Evolutionary conservation across 306 rosid species (phyloP), one percentile per base, ranked within the genome.

Genomic region (Fragaria iinumae): DNA sequence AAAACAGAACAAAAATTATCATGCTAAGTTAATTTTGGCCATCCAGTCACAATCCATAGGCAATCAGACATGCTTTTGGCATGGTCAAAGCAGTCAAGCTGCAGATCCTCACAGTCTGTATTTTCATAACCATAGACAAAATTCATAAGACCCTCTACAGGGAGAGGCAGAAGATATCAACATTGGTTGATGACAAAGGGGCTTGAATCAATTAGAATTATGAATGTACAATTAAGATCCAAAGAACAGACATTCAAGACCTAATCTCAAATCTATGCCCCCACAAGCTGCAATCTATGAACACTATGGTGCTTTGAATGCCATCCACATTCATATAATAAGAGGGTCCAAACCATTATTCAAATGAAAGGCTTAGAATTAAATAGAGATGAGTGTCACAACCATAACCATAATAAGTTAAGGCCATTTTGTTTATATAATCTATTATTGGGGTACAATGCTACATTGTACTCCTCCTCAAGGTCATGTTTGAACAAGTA

Each of bases 401-500:
- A 72, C 88, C 74, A 76, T 75, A 50, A 76, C 65, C 77, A 73
- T 47, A 81, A 81, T 66, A 73, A 73, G 79, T 76, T 86, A 77
- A 79, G 75, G 69, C 73, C 77, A 29, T 73, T 75, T 62, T 64
- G 36, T 17, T 71, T 64, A 74, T 65, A 71, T 73, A 73, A 77
- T 75, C 62, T 11, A 29, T 41, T 44, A 63, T 29, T 32, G 77
- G 60, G 83, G 83, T 72, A 82, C 87, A 84, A 27, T 60, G 8
- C 66, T 9, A 56, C 66, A 25, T 27, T 23, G 66, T 27, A 23
- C 86, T 86, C 88, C 88, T 80, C 82, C 83, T 78, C 6, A 80
- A 80, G 83, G 83, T 88, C 91, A 85, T 80, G 87, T 81, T 86
- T 86, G 86, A 86, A 84, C 87, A 85, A 85, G 81, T 84, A 85